phyloP scores from a whole-genome alignment of 352 stramenopile species.

The Pythium monospermum region DNA sequence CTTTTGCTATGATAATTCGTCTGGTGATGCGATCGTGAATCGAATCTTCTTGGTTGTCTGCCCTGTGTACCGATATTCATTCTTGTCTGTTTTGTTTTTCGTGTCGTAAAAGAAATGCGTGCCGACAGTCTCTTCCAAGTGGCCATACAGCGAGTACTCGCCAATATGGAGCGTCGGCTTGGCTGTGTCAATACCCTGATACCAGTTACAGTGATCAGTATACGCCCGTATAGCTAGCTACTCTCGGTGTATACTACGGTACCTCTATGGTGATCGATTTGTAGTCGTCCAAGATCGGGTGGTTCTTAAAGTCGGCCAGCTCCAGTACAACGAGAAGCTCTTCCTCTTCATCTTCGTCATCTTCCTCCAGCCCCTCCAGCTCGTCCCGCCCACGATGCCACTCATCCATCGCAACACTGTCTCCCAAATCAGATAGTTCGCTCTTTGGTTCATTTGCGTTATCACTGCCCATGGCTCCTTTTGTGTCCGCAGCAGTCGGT shows the following conservation, averaged over 20 bases:
- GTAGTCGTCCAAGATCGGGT: constrained; percentile 73
- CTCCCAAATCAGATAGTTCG: background rate
- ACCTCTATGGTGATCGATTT: constrained; percentile 58
- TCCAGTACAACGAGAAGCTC: constrained; percentile 71
- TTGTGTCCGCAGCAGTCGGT: no score
- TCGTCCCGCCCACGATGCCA: no score
- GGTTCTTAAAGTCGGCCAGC: constrained; percentile 77
- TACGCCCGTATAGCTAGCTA: background rate
- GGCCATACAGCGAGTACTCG: constrained; percentile 62
- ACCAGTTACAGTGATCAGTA: background rate
- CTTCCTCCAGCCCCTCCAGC: background rate
- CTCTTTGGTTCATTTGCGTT: background rate
- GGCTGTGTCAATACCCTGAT: constrained; percentile 61
- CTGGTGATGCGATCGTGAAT: constrained; percentile 71
- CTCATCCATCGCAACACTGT: no score
- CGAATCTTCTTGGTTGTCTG: constrained; percentile 78
- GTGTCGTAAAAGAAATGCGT: constrained; percentile 83
- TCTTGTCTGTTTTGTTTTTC: constrained; percentile 30
- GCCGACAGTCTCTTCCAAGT: constrained; percentile 68
- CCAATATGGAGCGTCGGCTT: constrained; percentile 62
- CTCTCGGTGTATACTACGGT: background rate
- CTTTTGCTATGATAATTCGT: constrained; percentile 29
- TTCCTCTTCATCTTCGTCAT: constrained; percentile 51
- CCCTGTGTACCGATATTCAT: constrained; percentile 51
- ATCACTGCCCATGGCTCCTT: background rate